Conservation (phyloP, 2,329 filamentous ascomycete species). For the Sclerotinia trifoliorum region DNA sequence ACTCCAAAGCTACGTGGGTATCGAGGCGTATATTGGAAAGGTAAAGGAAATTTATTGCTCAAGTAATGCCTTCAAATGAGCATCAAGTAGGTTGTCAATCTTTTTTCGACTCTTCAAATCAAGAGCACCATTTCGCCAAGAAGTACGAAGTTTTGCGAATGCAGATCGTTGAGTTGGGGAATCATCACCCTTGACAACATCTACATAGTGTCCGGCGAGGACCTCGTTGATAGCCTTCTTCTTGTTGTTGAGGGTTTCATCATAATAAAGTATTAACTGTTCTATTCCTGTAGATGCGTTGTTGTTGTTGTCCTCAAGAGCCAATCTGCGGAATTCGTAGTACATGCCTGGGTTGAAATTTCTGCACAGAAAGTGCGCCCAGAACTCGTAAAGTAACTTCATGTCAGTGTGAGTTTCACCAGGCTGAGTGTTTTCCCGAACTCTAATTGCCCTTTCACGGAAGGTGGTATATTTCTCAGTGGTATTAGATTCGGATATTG, state of each 20-base stretch:
- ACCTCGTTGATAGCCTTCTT: constrained; percentile 50
- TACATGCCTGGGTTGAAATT: constrained; percentile 77
- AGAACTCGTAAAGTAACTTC: constrained; percentile 70
- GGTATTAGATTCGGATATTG: constrained; percentile 40
- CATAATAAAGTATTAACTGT: constrained; percentile 65
- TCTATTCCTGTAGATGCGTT: constrained; percentile 56
- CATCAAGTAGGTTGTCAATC: constrained; percentile 52
- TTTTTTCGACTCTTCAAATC: constrained; percentile 57
- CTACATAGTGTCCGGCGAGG: constrained; percentile 55
- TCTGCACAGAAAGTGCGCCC: constrained; percentile 68
- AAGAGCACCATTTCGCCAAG: constrained; percentile 53
- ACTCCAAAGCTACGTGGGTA: constrained; percentile 18
- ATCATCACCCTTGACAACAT: constrained; percentile 51
- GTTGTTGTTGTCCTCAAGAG: constrained; percentile 61
- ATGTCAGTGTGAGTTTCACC: constrained; percentile 54
- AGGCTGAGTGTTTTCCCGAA: constrained; percentile 40
- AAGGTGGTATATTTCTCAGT: constrained; percentile 43
- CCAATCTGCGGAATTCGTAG: constrained; percentile 67
- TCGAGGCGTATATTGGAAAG: neutral
- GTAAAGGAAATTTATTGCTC: constrained; percentile 39
- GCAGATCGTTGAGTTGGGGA: constrained; percentile 44
- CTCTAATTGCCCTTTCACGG: constrained; percentile 43
- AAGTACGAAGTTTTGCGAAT: constrained; percentile 51
- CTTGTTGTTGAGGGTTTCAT: constrained; percentile 52
- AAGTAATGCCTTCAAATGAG: constrained; percentile 51